Evolutionary conservation across 2,329 filamentous ascomycete genomes (phyloP).

Genomic region (Cadophora sp.): DNA sequence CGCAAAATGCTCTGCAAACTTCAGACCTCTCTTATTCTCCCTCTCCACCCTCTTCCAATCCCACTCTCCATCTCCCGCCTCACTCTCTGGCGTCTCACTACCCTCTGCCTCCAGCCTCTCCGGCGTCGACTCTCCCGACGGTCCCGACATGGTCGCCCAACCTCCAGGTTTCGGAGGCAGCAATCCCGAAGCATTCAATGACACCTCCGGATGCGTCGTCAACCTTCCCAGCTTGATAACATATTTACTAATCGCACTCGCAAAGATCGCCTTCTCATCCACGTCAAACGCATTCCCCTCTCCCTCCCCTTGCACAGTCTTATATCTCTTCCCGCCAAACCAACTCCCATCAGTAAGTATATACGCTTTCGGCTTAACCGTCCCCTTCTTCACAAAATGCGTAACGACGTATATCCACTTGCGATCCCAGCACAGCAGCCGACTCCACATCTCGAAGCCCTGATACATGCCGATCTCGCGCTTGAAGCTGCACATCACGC

Average conservation of each 20-base stretch:
- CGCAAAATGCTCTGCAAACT: slow-evolving; percentile 61
- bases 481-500: slow-evolving; percentile 76
- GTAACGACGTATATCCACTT: slow-evolving; percentile 83
- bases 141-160: slow-evolving; percentile 53
- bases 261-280: slow-evolving; percentile 70
- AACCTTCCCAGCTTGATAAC: slow-evolving; percentile 82
- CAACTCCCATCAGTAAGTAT: slow-evolving; percentile 47
- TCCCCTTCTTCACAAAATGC: slow-evolving; percentile 71
- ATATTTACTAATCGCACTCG: slow-evolving; percentile 79
- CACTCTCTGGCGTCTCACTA: slow-evolving; percentile 21
- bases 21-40: slow-evolving; percentile 60
- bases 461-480: slow-evolving; percentile 74
- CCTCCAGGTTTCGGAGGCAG: slow-evolving; percentile 76
- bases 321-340: slow-evolving; percentile 48
- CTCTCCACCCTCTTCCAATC: slow-evolving; percentile 65
- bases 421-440: slow-evolving; percentile 76
- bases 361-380: slow-evolving; percentile 59
- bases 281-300: slow-evolving; percentile 45
- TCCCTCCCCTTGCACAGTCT: slow-evolving; percentile 47
- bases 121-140: slow-evolving; percentile 38
- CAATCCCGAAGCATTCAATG: slow-evolving; percentile 74
- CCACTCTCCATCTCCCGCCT: slow-evolving; percentile 47
- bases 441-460: slow-evolving; percentile 75
- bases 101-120: slow-evolving; percentile 27
- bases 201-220: slow-evolving; percentile 82